Conservation (phyloP, 2,329 filamentous ascomycete species). For the Colletotrichum agaves region DNA sequence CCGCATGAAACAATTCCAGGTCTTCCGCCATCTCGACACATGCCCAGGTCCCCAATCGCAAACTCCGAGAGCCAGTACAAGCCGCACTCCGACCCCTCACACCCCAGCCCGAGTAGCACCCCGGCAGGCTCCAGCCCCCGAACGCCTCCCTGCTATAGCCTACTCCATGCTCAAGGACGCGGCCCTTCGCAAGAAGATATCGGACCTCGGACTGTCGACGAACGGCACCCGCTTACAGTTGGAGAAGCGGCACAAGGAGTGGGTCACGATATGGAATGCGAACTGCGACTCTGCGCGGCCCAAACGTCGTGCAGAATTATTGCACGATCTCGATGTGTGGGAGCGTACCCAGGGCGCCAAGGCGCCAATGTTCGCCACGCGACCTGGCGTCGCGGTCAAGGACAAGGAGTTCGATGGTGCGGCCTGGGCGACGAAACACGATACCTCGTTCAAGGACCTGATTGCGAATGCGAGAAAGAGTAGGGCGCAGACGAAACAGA, state of each 20-base stretch:
- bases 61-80: neutral
- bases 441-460: constrained; percentile 79
- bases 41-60: constrained; percentile 55
- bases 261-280: constrained; percentile 95
- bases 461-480: constrained; percentile 79
- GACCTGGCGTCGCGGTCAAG: constrained; percentile 63
- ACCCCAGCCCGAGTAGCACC: constrained; percentile 46
- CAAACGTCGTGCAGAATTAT: constrained; percentile 74
- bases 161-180: constrained; percentile 88
- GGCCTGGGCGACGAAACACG: constrained; percentile 80
- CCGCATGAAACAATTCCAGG: constrained; percentile 81
- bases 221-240: constrained; percentile 76
- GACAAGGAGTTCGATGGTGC: constrained; percentile 88
- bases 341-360: constrained; percentile 81
- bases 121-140: constrained; percentile 51
- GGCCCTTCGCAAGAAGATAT: constrained; percentile 81
- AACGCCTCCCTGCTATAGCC: constrained; percentile 82
- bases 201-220: constrained; percentile 80
- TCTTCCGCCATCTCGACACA: constrained; percentile 84
- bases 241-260: constrained; percentile 87
- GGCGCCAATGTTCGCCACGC: constrained; percentile 53
- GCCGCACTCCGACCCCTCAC: constrained; percentile 8
- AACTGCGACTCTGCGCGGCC: constrained; percentile 89
- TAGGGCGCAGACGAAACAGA: constrained; percentile 53
- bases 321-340: constrained; percentile 86